Percentiles rank a stretch among this genome's conserved stretches.
phyloP scores from a whole-genome alignment of 306 rosid species.

The Quercus ilex region DNA sequence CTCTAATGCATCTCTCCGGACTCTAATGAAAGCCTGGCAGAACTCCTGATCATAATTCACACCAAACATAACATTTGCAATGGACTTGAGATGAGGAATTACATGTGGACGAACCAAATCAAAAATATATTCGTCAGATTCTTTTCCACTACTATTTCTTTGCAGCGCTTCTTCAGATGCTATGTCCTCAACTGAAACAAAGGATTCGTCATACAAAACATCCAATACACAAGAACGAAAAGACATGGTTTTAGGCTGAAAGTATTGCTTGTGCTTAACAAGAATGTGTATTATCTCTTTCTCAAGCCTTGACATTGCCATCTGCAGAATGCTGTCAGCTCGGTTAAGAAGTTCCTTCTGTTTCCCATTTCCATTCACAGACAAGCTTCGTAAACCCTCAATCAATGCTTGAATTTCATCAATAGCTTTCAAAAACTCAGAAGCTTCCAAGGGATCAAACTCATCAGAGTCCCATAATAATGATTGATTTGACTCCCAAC shows the following conservation, averaged over 20 bases:
- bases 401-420: slow-evolving; percentile 38
- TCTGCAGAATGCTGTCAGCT: slow-evolving; percentile 43
- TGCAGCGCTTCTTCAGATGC: slow-evolving; percentile 10
- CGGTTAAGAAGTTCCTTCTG: slow-evolving; percentile 38
- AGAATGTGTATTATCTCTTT: slow-evolving; percentile 51
- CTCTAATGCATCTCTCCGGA: slow-evolving; percentile 50
- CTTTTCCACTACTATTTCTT: slow-evolving; percentile 12
- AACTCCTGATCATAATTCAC: slow-evolving; percentile 56
- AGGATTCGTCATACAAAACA: slow-evolving; percentile 31
- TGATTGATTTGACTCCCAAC: slow-evolving; percentile 40
- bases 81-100: slow-evolving; percentile 45
- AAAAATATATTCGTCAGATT: slow-evolving; percentile 14
- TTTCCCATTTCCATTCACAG: slow-evolving; percentile 30
- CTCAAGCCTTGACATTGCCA: slow-evolving; percentile 62
- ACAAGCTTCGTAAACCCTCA: slow-evolving; percentile 35
- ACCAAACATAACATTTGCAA: slow-evolving; percentile 58
- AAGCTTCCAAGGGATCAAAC: slow-evolving; percentile 37
- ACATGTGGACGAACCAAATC: slow-evolving; percentile 46
- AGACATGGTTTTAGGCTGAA: slow-evolving; percentile 49
- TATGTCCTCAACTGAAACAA: slow-evolving; percentile 44
- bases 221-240: slow-evolving; percentile 35
- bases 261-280: slow-evolving; percentile 40
- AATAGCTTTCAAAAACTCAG: slow-evolving; percentile 35
- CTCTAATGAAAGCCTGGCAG: slow-evolving; percentile 38
- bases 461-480: slow-evolving; percentile 47